A percentile compares a stretch with the other conserved stretches of the same genome.
phyloP scores from a whole-genome alignment of 2,329 filamentous ascomycete genomes.

The Colletotrichum sp. region DNA sequence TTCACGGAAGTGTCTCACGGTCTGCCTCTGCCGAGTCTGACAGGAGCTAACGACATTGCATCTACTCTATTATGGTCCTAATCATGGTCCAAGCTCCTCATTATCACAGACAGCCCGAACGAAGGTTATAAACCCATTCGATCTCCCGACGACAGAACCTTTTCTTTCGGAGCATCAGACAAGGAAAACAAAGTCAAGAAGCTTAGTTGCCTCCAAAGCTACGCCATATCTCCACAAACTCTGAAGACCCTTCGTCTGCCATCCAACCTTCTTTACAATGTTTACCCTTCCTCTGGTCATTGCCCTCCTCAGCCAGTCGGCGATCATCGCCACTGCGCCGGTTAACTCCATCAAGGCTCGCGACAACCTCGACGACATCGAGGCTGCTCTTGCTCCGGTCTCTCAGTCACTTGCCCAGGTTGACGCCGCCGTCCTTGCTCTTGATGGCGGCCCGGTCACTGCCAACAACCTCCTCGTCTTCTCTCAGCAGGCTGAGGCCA shows the following conservation, averaged over 20 bases:
- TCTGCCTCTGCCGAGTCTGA: background rate
- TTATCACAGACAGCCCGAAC: background rate
- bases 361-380: conserved; percentile 3
- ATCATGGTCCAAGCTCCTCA: background rate
- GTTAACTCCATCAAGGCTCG: background rate
- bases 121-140: conserved; percentile 17
- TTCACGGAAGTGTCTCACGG: conserved; percentile 2
- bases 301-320: conserved; percentile 10
- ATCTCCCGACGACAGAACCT: background rate
- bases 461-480: conserved; percentile 11
- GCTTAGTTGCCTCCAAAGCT: conserved; percentile 6
- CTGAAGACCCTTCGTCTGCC: conserved; percentile 6
- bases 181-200: conserved; percentile 12
- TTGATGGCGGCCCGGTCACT: conserved; percentile 9
- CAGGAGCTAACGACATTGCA: background rate
- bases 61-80: background rate
- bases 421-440: conserved; percentile 5
- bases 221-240: background rate
- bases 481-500: conserved; percentile 12
- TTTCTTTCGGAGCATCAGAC: conserved; percentile 4
- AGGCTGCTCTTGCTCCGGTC: conserved; percentile 4
- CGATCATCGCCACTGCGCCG: background rate
- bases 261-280: background rate
- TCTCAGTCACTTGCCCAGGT: background rate
- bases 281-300: background rate